Base-by-base conservation (phyloP, 805 yeast species). In the Wickerhamiella lipophila region DNA sequence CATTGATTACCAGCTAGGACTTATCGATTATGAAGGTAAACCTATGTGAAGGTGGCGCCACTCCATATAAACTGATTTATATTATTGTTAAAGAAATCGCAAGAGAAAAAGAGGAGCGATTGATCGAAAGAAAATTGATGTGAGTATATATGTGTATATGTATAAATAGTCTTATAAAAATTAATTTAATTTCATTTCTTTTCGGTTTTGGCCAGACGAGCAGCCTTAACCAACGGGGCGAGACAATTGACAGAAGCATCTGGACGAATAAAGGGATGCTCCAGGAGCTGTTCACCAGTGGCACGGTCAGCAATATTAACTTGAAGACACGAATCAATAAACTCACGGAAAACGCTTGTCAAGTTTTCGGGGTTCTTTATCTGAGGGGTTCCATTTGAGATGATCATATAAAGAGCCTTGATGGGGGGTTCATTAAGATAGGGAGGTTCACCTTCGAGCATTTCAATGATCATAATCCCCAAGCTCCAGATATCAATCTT, bases 381-480 rank as follows among this genome's bases (percentile, higher is more conserved):
- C 56, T 80, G 79, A 19, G 99, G 99, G 0, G 97, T 92, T 47
- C 98, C 98, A 59, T 86, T 89, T 0, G 96, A 86, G 4, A 95
- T 95, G 71, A 92, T 92, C 64, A 92, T 71, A 65, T 88, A 92
- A 46, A 92, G 70, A 0, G 97, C 97, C 59, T 92, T 77, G 62
- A 92, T 73, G 19, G 98, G 99, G 34, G 94, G 85, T 64, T 92
- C 99, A 59, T 89, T 89, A 62, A 92, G 70, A 61, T 92, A 92
- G 2, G 99, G 99, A 12, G 99, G 99, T 64, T 92, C 98, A 22
- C 96, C 96, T 66, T 92, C 98, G 56, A 92, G 85, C 97, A 92
- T 89, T 67, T 92, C 99, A 59, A 92, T 92, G 18, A 85, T 80
- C 97, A 92, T 92, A 55, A 92, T 92, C 56, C 99, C 98, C 53